Evolutionary conservation across 2,329 filamentous ascomycete species (phyloP).

Genomic region (Incumbomyces lentus): DNA sequence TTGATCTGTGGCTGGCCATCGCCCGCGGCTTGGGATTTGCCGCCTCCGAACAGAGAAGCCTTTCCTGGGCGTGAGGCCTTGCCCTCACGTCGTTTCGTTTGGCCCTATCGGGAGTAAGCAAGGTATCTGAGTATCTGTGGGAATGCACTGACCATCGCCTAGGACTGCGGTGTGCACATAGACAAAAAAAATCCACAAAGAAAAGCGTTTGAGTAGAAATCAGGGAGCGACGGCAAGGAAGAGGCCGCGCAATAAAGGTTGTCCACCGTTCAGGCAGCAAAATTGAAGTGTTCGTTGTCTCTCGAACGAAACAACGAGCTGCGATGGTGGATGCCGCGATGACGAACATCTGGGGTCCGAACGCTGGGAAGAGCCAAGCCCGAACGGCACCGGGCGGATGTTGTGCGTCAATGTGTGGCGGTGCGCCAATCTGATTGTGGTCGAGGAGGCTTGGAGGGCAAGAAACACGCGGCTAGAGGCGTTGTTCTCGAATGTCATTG

Average conservation of each 20-base stretch:
- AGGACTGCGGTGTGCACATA: background rate
- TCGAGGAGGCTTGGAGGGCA: background rate
- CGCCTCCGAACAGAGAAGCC: constrained; percentile 21
- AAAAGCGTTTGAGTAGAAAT: background rate
- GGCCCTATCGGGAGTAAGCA: constrained; percentile 15
- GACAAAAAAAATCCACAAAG: background rate
- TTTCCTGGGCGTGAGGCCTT: constrained; percentile 21
- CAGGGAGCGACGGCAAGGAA: background rate
- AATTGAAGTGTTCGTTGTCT: constrained; percentile 2
- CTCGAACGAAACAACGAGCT: background rate
- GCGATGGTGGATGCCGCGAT: background rate
- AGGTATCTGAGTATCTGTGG: background rate
- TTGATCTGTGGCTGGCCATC: constrained; percentile 60
- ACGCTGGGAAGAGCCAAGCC: background rate
- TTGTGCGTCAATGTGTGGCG: background rate
- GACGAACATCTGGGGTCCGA: constrained; percentile 1
- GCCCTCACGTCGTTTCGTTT: constrained; percentile 23
- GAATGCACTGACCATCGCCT: constrained; percentile 1
- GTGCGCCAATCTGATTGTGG: background rate
- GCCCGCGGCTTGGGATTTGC: constrained; percentile 24
- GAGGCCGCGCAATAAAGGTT: background rate
- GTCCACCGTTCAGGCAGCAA: constrained; percentile 4
- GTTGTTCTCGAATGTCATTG: too few species aligned
- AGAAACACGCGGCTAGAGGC: too few species aligned
- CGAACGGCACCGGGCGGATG: background rate